Conservation (phyloP, 2,329 filamentous ascomycete genomes). For the Phoma sp. region DNA sequence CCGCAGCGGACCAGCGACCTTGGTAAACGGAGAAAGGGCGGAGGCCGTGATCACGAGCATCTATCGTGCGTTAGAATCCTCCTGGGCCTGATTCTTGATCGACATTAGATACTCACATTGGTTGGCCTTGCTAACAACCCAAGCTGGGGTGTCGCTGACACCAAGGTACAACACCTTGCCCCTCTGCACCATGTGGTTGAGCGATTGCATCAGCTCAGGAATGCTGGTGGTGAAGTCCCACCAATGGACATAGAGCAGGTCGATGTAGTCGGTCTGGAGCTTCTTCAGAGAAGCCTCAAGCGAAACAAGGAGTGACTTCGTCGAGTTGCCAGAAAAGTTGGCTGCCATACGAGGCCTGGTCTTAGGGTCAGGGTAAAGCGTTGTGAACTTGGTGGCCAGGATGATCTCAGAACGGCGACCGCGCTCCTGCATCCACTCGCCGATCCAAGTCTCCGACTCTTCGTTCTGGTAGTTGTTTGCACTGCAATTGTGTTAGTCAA, state of each 20-base stretch:
- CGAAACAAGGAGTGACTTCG: constrained; percentile 47
- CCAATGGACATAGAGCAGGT: constrained; percentile 50
- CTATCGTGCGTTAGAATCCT: constrained; percentile 20
- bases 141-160: constrained; percentile 47
- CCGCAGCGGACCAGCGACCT: constrained; percentile 65
- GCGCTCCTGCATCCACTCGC: neutral
- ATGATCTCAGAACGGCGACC: neutral
- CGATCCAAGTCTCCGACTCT: constrained; percentile 41
- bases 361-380: constrained; percentile 30
- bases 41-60: constrained; percentile 60
- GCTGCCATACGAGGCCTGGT: constrained; percentile 34
- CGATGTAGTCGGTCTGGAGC: constrained; percentile 51
- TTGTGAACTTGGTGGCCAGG: constrained; percentile 57
- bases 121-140: constrained; percentile 56
- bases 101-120: constrained; percentile 39
- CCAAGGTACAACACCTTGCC: constrained; percentile 51
- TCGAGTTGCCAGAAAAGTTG: constrained; percentile 53
- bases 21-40: constrained; percentile 63
- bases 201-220: constrained; percentile 47
- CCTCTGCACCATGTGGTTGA: constrained; percentile 42
- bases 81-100: neutral
- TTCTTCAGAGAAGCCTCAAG: constrained; percentile 50
- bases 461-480: constrained; percentile 55
- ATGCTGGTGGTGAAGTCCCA: constrained; percentile 49
- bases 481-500: constrained; percentile 25